Evolutionary conservation across 345 rosid species (phyloP).

Genomic region (Salix arbutifolia): DNA sequence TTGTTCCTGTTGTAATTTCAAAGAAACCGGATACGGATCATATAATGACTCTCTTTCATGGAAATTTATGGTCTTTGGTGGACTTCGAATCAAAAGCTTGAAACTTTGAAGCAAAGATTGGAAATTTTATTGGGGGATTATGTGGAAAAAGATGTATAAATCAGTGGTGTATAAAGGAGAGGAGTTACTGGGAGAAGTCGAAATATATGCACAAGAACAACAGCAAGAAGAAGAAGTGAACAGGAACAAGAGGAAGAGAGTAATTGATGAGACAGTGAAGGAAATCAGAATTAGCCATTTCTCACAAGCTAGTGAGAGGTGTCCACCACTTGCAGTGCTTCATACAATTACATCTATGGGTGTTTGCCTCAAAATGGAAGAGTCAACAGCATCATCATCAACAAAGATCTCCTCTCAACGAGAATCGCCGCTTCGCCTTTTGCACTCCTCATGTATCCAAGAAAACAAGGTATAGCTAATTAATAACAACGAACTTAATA

Average conservation of each 20-base stretch:
- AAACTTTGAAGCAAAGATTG: conserved; percentile 1
- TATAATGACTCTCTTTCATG: not conserved
- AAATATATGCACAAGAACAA: conserved; percentile 50
- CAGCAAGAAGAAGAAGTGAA: conserved; percentile 23
- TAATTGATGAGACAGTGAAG: conserved; percentile 52
- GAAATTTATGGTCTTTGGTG: not conserved
- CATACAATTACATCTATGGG: conserved; percentile 54
- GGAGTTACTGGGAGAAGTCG: conserved; percentile 73
- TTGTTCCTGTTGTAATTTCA: not conserved
- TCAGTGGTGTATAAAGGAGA: conserved; percentile 63
- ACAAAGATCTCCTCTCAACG: conserved; percentile 36
- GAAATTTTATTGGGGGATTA: not conserved
- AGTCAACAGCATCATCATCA: not conserved
- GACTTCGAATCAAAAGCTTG: not conserved
- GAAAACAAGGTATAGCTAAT: conserved; percentile 84
- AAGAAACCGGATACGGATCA: not conserved
- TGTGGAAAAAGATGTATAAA: conserved; percentile 46
- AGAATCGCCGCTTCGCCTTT: conserved; percentile 56
- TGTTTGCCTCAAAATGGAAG: conserved; percentile 91
- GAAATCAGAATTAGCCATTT: conserved; percentile 66
- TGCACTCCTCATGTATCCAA: conserved; percentile 74
- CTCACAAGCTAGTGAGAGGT: conserved; percentile 82
- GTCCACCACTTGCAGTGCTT: conserved; percentile 91
- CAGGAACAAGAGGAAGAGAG: conserved; percentile 29
- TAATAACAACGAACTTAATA: conserved; percentile 9